Conservation (phyloP, 768 basidiomycete genomes). For the Cystoderma amianthinum region DNA sequence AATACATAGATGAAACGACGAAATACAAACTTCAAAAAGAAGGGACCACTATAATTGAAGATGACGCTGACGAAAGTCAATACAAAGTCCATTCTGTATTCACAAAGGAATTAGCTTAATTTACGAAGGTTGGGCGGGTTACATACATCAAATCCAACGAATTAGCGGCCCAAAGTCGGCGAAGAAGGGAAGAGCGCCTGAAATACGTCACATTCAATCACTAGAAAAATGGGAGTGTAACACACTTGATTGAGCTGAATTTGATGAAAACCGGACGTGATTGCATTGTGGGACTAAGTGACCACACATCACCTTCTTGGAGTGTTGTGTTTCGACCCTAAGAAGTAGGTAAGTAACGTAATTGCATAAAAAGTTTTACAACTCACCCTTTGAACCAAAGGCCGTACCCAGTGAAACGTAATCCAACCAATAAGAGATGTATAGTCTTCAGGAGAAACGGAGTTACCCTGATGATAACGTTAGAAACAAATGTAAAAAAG, state of each 20-base stretch:
- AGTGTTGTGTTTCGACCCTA: constrained; percentile 49
- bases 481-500: background rate
- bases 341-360: background rate
- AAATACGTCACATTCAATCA: too few relatives aligned
- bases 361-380: background rate
- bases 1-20: background rate
- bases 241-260: constrained; percentile 32
- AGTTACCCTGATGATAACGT: constrained; percentile 45
- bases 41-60: constrained; percentile 78
- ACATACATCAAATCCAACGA: constrained; percentile 38
- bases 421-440: constrained; percentile 66
- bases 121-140: background rate
- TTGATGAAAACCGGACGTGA: constrained; percentile 59
- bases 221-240: background rate
- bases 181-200: constrained; percentile 32
- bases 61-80: constrained; percentile 64
- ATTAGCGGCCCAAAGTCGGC: constrained; percentile 36
- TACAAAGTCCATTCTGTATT: constrained; percentile 50
- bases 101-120: background rate
- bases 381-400: constrained; percentile 45
- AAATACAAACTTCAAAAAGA: constrained; percentile 65
- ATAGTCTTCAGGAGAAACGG: constrained; percentile 72
- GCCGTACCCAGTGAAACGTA: constrained; percentile 67
- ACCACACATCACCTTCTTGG: constrained; percentile 67
- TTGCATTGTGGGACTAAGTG: constrained; percentile 60